These are phyloP conservation scores for Starmerella floris DNA, from an alignment of 805 yeast genomes.

Conservation along the genomic window DNA sequence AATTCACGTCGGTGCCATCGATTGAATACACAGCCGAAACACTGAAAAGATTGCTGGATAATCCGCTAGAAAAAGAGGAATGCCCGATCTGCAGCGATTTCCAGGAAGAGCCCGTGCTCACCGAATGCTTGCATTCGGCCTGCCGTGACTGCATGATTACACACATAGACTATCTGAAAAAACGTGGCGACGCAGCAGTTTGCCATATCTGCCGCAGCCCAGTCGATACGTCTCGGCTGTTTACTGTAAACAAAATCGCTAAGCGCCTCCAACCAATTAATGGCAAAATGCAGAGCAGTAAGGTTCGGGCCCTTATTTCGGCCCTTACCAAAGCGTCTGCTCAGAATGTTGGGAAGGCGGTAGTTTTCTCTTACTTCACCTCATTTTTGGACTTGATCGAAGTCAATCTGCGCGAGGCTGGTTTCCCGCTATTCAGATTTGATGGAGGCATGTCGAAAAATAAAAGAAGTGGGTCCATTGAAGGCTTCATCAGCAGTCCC, in stretches of 20 bases:
- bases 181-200: slow-evolving; percentile 33
- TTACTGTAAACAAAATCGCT: slow-evolving; percentile 29
- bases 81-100: slow-evolving; percentile 75
- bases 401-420: slow-evolving; percentile 39
- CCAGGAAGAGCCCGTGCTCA: slow-evolving; percentile 47
- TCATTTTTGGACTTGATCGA: slow-evolving; percentile 66
- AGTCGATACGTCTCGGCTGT: slow-evolving; percentile 39
- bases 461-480: slow-evolving; percentile 50
- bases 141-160: slow-evolving; percentile 62
- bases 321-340: slow-evolving; percentile 34
- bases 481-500: slow-evolving; percentile 35
- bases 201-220: slow-evolving; percentile 69
- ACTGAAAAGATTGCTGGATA: slow-evolving; percentile 21
- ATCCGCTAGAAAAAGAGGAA: slow-evolving; percentile 36
- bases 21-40: slow-evolving; percentile 20
- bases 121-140: slow-evolving; percentile 70
- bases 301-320: slow-evolving; percentile 11
- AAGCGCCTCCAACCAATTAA: slow-evolving; percentile 24
- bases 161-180: slow-evolving; percentile 55
- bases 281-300: slow-evolving; percentile 24
- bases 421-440: slow-evolving; percentile 50
- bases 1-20: slow-evolving; percentile 8
- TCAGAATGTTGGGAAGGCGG: slow-evolving; percentile 51
- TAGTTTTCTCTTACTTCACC: slow-evolving; percentile 85
- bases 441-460: slow-evolving; percentile 66